Evolutionary conservation across 1,139 yeast genomes (phyloP), one percentile per base, ranked within the genome.

Genomic region (Geotrichum bryndzae): DNA sequence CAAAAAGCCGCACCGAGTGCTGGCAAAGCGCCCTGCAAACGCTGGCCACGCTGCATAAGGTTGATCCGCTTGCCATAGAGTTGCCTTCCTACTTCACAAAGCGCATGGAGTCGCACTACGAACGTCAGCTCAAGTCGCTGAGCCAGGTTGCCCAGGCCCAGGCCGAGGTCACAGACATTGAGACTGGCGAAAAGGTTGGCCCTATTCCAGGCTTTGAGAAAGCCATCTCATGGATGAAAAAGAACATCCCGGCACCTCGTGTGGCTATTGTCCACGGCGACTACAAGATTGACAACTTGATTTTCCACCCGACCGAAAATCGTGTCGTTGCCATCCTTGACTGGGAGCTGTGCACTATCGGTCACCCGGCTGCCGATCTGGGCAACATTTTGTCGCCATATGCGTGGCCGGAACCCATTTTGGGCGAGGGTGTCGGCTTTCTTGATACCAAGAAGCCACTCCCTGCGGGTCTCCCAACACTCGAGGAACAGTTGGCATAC

Each of bases 331-430:
- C 88, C 0, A 83, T 85, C 0, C 75, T 85, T 58, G 89, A 85
- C 70, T 85, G 89, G 89, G 90, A 85, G 69, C 76, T 85, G 51
- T 84, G 88, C 67, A 85, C 89, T 0, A 77, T 84, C 65, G 90
- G 90, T 0, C 87, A 85, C 66, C 89, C 89, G 1, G 72, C 84
- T 59, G 85, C 86, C 61, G 90, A 85, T 67, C 74, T 85, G 59
- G 83, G 87, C 27, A 85, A 85, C 68, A 77, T 84, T 55, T 73
- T 85, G 41, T 88, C 84, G 67, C 85, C 87, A 3, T 84, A 80
- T 70, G 80, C 78, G 62, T 70, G 83, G 64, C 84, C 87, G 0
- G 70, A 64, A 3, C 51, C 57, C 2, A 13, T 56, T 10, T 45
- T 60, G 35, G 61, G 64, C n/a, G 59, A 57, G 23, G 60, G 59